Evolutionary conservation across 129 eudicot genomes (phyloP).

Genomic region (Flaveria brownii): DNA sequence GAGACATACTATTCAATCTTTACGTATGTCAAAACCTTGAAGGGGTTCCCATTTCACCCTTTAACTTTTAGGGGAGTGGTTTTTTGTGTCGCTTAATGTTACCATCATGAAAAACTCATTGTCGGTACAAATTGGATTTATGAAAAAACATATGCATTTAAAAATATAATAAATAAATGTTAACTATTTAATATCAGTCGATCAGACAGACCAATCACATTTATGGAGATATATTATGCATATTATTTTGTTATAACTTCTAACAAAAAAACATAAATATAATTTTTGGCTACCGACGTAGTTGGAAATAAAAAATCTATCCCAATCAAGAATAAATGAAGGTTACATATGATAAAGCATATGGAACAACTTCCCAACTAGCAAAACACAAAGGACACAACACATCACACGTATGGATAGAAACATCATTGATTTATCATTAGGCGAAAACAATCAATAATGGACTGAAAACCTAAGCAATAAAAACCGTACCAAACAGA

Average conservation of each 20-base stretch:
- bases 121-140: too few species aligned
- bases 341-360: constrained; percentile 1
- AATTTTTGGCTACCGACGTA: not conserved
- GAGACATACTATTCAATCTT: too few species aligned
- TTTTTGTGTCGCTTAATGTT: too few species aligned
- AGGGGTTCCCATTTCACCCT: too few species aligned
- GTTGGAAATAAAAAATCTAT: not conserved
- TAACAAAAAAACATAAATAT: not conserved
- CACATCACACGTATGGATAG: constrained; percentile 2
- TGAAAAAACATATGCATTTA: too few species aligned
- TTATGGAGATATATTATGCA: not conserved
- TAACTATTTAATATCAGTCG: not conserved
- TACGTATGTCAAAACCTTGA: too few species aligned
- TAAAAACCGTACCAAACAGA: too few species aligned
- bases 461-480: too few species aligned
- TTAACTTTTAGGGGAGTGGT: too few species aligned
- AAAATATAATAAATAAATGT: too few species aligned
- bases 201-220: not conserved
- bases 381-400: not conserved
- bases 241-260: not conserved
- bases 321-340: not conserved
- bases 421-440: not conserved
- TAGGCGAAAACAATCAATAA: too few species aligned
- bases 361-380: not conserved
- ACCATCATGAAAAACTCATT: too few species aligned